These are phyloP conservation scores for Coemansia sp. DNA, from an alignment of 192 early-diverging fungal genomes.

Conservation along the genomic window DNA sequence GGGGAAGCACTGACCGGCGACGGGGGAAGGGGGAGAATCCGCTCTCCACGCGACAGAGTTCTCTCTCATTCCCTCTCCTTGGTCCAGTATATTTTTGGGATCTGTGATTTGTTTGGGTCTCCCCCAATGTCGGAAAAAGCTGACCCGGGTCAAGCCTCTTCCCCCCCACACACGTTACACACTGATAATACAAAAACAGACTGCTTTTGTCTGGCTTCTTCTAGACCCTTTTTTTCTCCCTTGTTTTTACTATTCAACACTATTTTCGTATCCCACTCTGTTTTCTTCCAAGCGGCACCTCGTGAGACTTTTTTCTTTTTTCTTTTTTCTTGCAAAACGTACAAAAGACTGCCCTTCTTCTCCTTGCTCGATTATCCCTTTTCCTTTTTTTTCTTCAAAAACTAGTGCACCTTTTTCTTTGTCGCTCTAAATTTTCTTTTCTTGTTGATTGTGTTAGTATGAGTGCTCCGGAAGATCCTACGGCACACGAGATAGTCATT, in stretches of 20 bases:
- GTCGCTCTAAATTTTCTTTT: not conserved
- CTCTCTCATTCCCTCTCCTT: too few relatives aligned
- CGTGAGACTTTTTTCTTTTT: too few relatives aligned
- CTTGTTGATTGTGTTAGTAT: not conserved
- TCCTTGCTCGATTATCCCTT: not conserved
- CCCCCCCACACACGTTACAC: not conserved
- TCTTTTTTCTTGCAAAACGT: not conserved
- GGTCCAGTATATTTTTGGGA: not conserved
- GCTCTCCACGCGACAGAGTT: too few relatives aligned
- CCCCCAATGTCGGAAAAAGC: not conserved
- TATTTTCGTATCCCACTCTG: not conserved
- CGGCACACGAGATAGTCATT: slow-evolving; percentile 50
- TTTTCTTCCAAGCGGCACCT: too few relatives aligned
- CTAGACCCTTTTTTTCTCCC: not conserved
- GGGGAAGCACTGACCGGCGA: too few relatives aligned
- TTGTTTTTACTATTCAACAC: not conserved
- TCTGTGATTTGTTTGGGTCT: not conserved
- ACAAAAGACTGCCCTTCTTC: not conserved
- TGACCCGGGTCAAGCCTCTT: too few relatives aligned
- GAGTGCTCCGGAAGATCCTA: slow-evolving; percentile 31
- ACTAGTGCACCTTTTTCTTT: too few relatives aligned
- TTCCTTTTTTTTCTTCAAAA: not conserved
- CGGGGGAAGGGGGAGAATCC: too few relatives aligned
- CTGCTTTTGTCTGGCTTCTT: slow-evolving; percentile 1
- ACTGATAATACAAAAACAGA: not conserved